Conservation (phyloP, 768 basidiomycete genomes). For the Psilocybe cubensis region DNA sequence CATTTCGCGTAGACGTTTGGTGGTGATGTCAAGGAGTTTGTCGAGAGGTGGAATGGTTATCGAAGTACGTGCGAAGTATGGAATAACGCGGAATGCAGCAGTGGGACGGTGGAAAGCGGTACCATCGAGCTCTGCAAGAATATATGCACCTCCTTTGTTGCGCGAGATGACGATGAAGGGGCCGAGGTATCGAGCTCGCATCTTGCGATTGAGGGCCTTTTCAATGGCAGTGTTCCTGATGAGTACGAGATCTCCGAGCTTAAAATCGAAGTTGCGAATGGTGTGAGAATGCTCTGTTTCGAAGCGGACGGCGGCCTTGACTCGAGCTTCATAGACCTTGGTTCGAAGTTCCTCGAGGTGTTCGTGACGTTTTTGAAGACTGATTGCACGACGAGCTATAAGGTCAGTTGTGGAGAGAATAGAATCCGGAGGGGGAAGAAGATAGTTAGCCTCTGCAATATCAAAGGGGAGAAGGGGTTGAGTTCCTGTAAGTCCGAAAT, state of each 20-base stretch:
- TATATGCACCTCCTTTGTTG: conserved; percentile 25
- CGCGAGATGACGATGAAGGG: conserved; percentile 31
- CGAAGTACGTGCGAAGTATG: conserved; percentile 17
- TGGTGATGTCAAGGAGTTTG: conserved; percentile 16
- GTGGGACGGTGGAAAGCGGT: conserved; percentile 10
- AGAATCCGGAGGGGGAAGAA: conserved; percentile 19
- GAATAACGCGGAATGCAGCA: conserved; percentile 26
- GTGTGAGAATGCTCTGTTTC: conserved; percentile 19
- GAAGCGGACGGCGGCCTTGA: conserved; percentile 16
- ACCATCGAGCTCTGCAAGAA: conserved; percentile 23
- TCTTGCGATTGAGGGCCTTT: conserved; percentile 29
- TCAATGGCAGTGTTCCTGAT: conserved; percentile 35
- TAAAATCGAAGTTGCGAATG: conserved; percentile 30
- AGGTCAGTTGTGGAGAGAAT: conserved; percentile 23
- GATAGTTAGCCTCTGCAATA: conserved; percentile 32
- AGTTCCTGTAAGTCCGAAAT: conserved; percentile 29
- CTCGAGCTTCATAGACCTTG: conserved; percentile 13
- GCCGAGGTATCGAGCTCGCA: conserved; percentile 31
- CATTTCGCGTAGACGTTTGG: not conserved
- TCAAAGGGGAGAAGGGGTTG: conserved; percentile 35
- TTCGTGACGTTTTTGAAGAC: conserved; percentile 13
- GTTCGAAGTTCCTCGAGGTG: conserved; percentile 15
- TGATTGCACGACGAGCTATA: not conserved
- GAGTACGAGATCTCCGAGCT: conserved; percentile 35
- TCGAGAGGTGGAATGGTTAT: conserved; percentile 12